Evolutionary conservation across 495 filamentous ascomycete species (phyloP).

Genomic region (Penicillium salamii): DNA sequence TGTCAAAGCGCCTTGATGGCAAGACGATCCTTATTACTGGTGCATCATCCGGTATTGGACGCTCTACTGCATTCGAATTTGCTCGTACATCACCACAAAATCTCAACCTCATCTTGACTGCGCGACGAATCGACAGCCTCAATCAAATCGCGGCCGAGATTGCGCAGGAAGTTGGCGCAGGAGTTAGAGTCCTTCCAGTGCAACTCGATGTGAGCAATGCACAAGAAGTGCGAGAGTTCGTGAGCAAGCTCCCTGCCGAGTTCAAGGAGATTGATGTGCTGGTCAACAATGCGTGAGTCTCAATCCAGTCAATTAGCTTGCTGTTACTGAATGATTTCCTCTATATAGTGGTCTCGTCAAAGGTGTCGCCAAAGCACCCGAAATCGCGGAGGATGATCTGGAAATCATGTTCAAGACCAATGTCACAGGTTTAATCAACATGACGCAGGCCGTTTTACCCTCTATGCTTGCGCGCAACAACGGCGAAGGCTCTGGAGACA

Average conservation of each 20-base stretch:
- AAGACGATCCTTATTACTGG: conserved; percentile 83
- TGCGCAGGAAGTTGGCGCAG: conserved; percentile 21
- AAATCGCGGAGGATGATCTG: conserved; percentile 81
- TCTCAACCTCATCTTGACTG: conserved; percentile 72
- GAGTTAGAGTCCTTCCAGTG: conserved; percentile 67
- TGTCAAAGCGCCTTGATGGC: conserved; percentile 68
- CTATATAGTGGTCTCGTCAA: conserved; percentile 71
- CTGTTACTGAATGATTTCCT: no score
- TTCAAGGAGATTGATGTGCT: conserved; percentile 32
- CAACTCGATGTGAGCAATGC: conserved; percentile 71
- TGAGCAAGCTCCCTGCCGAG: conserved; percentile 61
- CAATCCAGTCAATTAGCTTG: no score
- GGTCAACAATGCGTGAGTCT: conserved; percentile 5
- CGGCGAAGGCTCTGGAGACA: conserved; percentile 75
- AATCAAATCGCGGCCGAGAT: conserved; percentile 65
- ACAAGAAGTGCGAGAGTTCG: conserved; percentile 61
- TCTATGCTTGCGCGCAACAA: conserved; percentile 77
- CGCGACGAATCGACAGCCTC: conserved; percentile 65
- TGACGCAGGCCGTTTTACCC: conserved; percentile 89
- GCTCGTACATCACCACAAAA: conserved; percentile 67
- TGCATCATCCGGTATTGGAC: conserved; percentile 78
- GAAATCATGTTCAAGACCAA: conserved; percentile 88
- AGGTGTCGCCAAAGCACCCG: conserved; percentile 80
- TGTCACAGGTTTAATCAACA: conserved; percentile 90
- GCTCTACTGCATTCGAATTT: conserved; percentile 72